Evolutionary conservation across 768 basidiomycete species (phyloP).

Genomic region (Serendipita sp.): DNA sequence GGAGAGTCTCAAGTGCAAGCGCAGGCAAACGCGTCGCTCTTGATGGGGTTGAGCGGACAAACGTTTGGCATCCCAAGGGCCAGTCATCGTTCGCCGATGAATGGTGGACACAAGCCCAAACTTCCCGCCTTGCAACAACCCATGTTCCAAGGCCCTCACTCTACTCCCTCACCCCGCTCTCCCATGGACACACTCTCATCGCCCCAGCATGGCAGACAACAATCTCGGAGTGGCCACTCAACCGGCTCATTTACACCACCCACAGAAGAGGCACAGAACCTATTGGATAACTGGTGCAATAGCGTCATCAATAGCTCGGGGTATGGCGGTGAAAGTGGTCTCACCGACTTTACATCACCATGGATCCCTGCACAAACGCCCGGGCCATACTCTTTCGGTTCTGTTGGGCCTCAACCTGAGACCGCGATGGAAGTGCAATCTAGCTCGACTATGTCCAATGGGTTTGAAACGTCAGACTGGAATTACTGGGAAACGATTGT

Average conservation of each 20-base stretch:
- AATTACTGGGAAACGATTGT: slow-evolving; percentile 69
- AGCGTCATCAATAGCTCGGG: slow-evolving; percentile 50
- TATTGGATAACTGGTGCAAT: slow-evolving; percentile 75
- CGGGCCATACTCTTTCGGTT: slow-evolving; percentile 28
- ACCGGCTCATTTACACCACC: slow-evolving; percentile 14
- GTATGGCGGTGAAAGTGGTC: slow-evolving; percentile 16
- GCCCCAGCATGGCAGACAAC: neutral
- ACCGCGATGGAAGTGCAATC: slow-evolving; percentile 3
- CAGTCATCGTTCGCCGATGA: neutral
- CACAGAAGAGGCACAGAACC: slow-evolving; percentile 37
- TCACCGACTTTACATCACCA: slow-evolving; percentile 16
- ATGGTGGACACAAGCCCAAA: slow-evolving; percentile 6
- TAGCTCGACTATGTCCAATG: slow-evolving; percentile 20
- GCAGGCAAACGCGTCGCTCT: neutral
- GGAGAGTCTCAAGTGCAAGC: slow-evolving; percentile 8
- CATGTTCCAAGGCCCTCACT: slow-evolving; percentile 3
- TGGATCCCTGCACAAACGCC: slow-evolving; percentile 38
- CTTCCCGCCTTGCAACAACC: neutral
- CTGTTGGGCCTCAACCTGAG: neutral
- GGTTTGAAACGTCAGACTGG: slow-evolving; percentile 52
- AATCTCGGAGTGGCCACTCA: slow-evolving; percentile 8
- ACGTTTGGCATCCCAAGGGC: slow-evolving; percentile 5
- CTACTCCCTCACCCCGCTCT: slow-evolving; percentile 3
- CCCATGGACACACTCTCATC: neutral
- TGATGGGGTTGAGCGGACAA: slow-evolving; percentile 4